phyloP scores from a whole-genome alignment of 805 yeast genomes.

The Ogataea thermomethanolica region DNA sequence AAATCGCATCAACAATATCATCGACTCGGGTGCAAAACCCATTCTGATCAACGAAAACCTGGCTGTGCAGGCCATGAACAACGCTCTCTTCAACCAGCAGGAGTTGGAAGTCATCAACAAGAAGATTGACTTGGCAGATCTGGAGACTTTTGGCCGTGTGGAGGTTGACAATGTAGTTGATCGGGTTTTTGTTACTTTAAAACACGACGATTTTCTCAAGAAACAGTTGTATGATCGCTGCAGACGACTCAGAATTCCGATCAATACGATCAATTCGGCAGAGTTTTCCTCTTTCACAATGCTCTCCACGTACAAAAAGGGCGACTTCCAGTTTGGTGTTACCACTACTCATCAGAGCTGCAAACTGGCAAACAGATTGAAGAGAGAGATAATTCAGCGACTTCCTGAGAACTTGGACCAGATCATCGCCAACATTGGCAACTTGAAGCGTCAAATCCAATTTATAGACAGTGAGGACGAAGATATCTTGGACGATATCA shows the following conservation, averaged over 20 bases:
- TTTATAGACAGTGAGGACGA: slow-evolving; percentile 44
- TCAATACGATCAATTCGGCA: slow-evolving; percentile 74
- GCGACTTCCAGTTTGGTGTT: slow-evolving; percentile 76
- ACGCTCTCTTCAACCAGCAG: slow-evolving; percentile 14
- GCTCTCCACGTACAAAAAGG: slow-evolving; percentile 66
- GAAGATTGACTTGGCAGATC: slow-evolving; percentile 39
- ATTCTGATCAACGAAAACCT: slow-evolving; percentile 40
- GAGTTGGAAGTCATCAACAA: slow-evolving; percentile 24
- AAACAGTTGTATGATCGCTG: slow-evolving; percentile 49
- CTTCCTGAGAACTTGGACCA: slow-evolving; percentile 70
- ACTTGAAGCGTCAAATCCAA: slow-evolving; percentile 53
- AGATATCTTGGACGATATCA: slow-evolving; percentile 39
- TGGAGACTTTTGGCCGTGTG: slow-evolving; percentile 56
- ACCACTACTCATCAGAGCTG: slow-evolving; percentile 91
- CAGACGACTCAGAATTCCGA: slow-evolving; percentile 65
- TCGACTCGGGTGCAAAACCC: slow-evolving; percentile 55
- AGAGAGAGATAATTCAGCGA: slow-evolving; percentile 61
- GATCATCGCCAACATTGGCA: slow-evolving; percentile 67
- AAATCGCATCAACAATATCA: slow-evolving; percentile 44
- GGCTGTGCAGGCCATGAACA: slow-evolving; percentile 14
- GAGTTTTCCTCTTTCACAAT: slow-evolving; percentile 72
- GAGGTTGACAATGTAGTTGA: slow-evolving; percentile 69
- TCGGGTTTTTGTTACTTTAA: slow-evolving; percentile 62
- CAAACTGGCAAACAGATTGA: slow-evolving; percentile 74
- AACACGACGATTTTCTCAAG: slow-evolving; percentile 30